A percentile compares a stretch with the other conserved stretches of the same genome.
Conservation (phyloP, 1,284 basidiomycete species). For the Ustilago esculenta region DNA sequence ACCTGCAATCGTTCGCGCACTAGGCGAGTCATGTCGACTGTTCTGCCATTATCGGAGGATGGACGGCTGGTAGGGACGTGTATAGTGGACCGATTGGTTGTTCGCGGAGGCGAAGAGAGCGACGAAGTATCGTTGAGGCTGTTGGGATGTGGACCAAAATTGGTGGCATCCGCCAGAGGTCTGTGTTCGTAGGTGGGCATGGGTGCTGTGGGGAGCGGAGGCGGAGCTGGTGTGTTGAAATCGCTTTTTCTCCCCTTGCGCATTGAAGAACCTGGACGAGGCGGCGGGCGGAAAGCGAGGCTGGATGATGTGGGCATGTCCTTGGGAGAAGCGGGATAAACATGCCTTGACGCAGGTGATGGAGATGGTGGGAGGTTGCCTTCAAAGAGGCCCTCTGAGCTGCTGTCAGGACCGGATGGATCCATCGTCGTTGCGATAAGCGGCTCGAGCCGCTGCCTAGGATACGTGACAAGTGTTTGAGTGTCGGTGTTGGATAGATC, state of each 20-base stretch:
- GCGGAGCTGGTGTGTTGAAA: conserved; percentile 46
- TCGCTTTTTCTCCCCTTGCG: conserved; percentile 52
- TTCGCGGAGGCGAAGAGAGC: conserved; percentile 23
- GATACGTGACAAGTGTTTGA: neutral
- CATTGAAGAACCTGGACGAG: conserved; percentile 47
- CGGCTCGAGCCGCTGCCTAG: conserved; percentile 20
- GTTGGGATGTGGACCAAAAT: conserved; percentile 26
- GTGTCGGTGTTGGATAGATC: too few species aligned
- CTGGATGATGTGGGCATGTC: conserved; percentile 32
- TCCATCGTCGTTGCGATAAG: conserved; percentile 21
- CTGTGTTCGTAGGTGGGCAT: conserved; percentile 25
- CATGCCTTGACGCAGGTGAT: conserved; percentile 32
- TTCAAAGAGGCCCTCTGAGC: conserved; percentile 47
- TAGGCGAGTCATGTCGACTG: conserved; percentile 34
- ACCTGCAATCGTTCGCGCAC: conserved; percentile 43
- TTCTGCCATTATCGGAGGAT: conserved; percentile 27
- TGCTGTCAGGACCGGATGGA: conserved; percentile 32
- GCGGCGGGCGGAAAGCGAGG: conserved; percentile 47
- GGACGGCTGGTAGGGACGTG: conserved; percentile 5
- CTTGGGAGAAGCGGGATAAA: conserved; percentile 42
- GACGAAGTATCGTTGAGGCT: conserved; percentile 12
- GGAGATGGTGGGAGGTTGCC: conserved; percentile 44
- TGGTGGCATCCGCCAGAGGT: conserved; percentile 31
- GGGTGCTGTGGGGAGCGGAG: conserved; percentile 35
- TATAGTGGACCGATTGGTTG: neutral